Evolutionary conservation across 164 flowering plant genomes (phyloP).

Genomic region (Berberis vulgaris): DNA sequence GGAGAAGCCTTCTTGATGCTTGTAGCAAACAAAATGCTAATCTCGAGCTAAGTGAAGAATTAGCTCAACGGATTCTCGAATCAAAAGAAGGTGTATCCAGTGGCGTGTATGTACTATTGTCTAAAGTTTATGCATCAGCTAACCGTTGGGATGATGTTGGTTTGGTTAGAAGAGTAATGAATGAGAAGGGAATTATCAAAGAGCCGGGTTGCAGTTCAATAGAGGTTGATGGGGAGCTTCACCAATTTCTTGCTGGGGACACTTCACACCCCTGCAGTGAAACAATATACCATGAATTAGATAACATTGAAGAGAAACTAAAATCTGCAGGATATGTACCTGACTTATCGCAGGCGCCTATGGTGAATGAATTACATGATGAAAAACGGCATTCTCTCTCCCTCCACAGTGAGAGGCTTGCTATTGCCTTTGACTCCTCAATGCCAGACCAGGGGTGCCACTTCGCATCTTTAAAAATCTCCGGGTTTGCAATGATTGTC

Average conservation of each 20-base stretch:
- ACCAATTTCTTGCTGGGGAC: constrained; percentile 74
- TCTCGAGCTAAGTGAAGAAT: constrained; percentile 48
- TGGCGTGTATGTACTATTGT: constrained; percentile 65
- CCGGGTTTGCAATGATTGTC: constrained; percentile 66
- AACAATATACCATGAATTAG: constrained; percentile 38
- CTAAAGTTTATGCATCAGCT: constrained; percentile 68
- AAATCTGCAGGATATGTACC: constrained; percentile 36
- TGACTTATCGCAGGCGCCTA: constrained; percentile 48
- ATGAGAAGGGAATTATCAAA: constrained; percentile 52
- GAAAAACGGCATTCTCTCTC: constrained; percentile 39
- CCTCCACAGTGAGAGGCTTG: constrained; percentile 73
- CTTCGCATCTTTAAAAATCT: constrained; percentile 68
- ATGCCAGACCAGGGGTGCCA: constrained; percentile 35
- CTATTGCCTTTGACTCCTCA: constrained; percentile 61
- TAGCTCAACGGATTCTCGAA: constrained; percentile 38
- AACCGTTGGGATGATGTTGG: constrained; percentile 66
- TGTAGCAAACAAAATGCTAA: constrained; percentile 48
- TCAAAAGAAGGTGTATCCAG: constrained; percentile 32
- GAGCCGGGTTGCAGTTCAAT: constrained; percentile 75
- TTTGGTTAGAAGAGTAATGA: constrained; percentile 53
- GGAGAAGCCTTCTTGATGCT: constrained; percentile 82
- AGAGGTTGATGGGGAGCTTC: constrained; percentile 49
- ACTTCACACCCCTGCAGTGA: constrained; percentile 47
- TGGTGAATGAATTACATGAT: constrained; percentile 41
- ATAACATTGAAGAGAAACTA: constrained; percentile 39